phyloP scores from a whole-genome alignment of 768 basidiomycete genomes.

The Tulasnella sp. region DNA sequence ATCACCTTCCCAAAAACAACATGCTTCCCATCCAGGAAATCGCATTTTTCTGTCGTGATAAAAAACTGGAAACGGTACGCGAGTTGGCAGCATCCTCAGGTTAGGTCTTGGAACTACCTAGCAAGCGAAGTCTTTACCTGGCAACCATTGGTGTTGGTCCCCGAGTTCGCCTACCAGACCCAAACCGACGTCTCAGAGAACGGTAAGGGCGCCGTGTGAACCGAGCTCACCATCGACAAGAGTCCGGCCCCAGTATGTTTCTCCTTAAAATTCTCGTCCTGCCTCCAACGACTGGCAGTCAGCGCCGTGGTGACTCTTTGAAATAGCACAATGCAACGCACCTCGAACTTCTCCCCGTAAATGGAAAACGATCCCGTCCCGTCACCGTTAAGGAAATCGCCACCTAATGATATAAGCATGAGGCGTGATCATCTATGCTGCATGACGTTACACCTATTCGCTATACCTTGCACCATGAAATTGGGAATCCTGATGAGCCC shows the following conservation, averaged over 20 bases:
- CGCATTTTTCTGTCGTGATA: slow-evolving; percentile 92
- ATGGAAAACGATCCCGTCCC: slow-evolving; percentile 98
- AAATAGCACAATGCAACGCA: slow-evolving; percentile 46
- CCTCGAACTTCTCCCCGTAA: slow-evolving; percentile 92
- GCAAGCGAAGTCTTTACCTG: slow-evolving; percentile 53
- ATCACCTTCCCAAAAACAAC: slow-evolving; percentile 90
- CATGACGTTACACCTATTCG: background rate
- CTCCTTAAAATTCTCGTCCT: slow-evolving; percentile 95
- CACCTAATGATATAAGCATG: slow-evolving; percentile 54
- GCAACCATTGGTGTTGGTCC: slow-evolving; percentile 91
- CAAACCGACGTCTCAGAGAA: background rate
- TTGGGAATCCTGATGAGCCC: slow-evolving; percentile 41
- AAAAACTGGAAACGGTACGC: slow-evolving; percentile 68
- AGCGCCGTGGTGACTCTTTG: background rate
- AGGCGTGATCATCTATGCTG: background rate
- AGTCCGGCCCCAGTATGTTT: slow-evolving; percentile 87
- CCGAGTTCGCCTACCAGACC: slow-evolving; percentile 81
- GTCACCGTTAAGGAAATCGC: slow-evolving; percentile 93
- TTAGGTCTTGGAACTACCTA: background rate
- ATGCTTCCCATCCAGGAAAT: slow-evolving; percentile 94
- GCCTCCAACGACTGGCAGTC: background rate
- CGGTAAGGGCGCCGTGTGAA: background rate
- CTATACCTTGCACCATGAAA: slow-evolving; percentile 92
- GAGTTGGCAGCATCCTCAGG: background rate
- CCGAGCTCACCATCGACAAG: slow-evolving; percentile 74